Evolutionary conservation across 768 basidiomycete species (phyloP), one percentile per base, ranked within the genome.

Genomic region (Bullera alba): DNA sequence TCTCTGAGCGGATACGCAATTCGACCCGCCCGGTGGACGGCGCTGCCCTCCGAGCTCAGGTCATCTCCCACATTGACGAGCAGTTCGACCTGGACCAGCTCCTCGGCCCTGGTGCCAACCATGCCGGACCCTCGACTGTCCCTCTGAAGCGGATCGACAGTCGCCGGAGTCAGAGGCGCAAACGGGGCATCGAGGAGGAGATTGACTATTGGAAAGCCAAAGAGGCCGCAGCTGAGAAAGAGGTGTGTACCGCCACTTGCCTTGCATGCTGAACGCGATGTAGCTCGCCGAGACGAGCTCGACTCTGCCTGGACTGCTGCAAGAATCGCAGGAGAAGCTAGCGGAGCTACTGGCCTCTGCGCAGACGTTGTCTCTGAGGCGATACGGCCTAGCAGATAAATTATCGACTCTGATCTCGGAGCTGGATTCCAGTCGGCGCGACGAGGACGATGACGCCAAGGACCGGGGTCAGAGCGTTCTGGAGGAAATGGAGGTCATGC

Each of bases 351-450:
- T 86, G 29, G 75, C 78, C 45, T 78, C 80, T 7, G 85, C 86
- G 0, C 83, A 86, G 63, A 81, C 84, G 49, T 75, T 89, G 34
- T 82, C 86, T 0, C 76, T 86, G n/a, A 73, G 84, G 28, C 78
- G 89, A 22, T 86, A 89, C 71, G 80, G 79, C 1, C 74, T 92
- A 17, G 79, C 81, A 15, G 89, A 93, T 63, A 84, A 90, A 67
- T 76, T 92, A 10, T 75, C 81, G 12, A 79, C 79, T 51, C 74
- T 93, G 25, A 80, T 81, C 4, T 73, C 77, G 44, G 80, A 84
- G 45, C 76, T 93, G 2, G 23, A 43, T 14, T 26, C 23, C 19
- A 7, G 23, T 8, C n/a, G n/a, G n/a, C n/a, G n/a, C n/a, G n/a
- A n/a, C n/a, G n/a, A n/a, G n/a, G n/a, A n/a, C n/a, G n/a, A n/a